These are phyloP conservation scores for Phytomonas sp. DNA, from an alignment of 208 protist species.

Conservation along the genomic window DNA sequence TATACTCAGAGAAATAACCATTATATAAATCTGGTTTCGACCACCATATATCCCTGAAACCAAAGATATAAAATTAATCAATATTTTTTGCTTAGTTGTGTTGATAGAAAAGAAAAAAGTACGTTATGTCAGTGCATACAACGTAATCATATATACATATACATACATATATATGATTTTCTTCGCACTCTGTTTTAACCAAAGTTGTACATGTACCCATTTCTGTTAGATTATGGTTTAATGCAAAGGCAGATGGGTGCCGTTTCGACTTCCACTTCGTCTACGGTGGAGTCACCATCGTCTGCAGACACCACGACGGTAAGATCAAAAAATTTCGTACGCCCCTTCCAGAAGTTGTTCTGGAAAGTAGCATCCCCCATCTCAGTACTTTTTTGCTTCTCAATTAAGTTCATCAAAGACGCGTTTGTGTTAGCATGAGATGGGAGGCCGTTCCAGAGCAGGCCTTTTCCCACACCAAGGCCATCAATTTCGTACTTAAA, in stretches of 20 bases:
- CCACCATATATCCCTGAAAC: not conserved
- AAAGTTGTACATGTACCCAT: not conserved
- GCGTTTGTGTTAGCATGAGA: constrained; percentile 68
- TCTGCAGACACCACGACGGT: constrained; percentile 57
- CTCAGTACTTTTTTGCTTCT: constrained; percentile 64
- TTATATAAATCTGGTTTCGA: not conserved
- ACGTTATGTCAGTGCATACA: constrained; percentile 3
- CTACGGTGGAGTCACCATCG: constrained; percentile 47
- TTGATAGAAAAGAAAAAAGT: constrained; percentile 2
- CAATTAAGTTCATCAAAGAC: constrained; percentile 74
- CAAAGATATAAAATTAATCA: not conserved
- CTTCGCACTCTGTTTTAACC: not conserved
- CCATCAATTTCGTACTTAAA: constrained; percentile 64
- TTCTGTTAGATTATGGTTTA: constrained; percentile 14
- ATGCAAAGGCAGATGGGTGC: constrained; percentile 63
- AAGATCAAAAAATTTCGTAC: constrained; percentile 73
- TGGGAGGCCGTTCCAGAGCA: constrained; percentile 72
- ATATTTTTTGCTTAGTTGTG: constrained; percentile 5
- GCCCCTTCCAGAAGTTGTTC: constrained; percentile 68
- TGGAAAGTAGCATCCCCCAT: constrained; percentile 25
- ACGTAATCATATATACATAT: constrained; percentile 17
- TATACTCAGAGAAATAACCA: not conserved
- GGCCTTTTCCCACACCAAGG: constrained; percentile 75
- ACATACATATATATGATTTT: constrained; percentile 9
- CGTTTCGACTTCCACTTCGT: constrained; percentile 80